Conservation (phyloP, 83 land plant species). For the Thuja plicata region DNA sequence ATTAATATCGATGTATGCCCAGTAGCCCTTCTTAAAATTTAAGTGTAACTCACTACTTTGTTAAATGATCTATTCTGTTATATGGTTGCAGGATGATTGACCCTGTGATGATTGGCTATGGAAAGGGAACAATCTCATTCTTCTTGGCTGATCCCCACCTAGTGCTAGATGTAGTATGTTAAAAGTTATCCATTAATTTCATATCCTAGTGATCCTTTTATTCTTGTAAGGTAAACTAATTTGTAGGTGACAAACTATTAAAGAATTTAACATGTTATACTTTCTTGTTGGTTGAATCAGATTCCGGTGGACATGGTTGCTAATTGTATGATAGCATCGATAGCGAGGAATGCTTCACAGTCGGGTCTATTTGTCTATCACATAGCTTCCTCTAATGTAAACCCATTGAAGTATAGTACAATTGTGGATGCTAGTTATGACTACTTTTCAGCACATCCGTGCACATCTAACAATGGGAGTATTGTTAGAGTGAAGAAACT, state of each 20-base stretch:
- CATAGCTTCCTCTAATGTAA: slow-evolving; percentile 45
- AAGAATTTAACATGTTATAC: neutral
- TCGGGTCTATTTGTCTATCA: slow-evolving; percentile 43
- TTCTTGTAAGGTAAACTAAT: neutral
- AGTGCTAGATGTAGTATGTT: slow-evolving; percentile 33
- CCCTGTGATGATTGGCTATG: slow-evolving; percentile 42
- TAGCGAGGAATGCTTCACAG: slow-evolving; percentile 30
- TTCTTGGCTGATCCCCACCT: slow-evolving; percentile 24
- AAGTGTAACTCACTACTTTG: too few relatives aligned
- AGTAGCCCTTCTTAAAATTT: too few relatives aligned
- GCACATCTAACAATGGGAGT: slow-evolving; percentile 38
- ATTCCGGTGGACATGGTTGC: slow-evolving; percentile 72
- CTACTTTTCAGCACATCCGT: slow-evolving; percentile 43
- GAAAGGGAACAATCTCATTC: slow-evolving; percentile 39
- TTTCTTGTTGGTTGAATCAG: slow-evolving; percentile 12
- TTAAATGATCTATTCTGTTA: neutral
- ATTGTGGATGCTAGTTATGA: slow-evolving; percentile 23
- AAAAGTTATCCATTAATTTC: too few relatives aligned
- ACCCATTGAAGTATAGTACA: slow-evolving; percentile 34
- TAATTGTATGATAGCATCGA: slow-evolving; percentile 49
- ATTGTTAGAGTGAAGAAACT: slow-evolving; percentile 19
- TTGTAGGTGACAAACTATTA: neutral
- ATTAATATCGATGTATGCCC: too few relatives aligned
- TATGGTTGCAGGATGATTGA: slow-evolving; percentile 40
- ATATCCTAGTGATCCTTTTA: too few relatives aligned